Evolutionary conservation across 768 basidiomycete species (phyloP).

Genomic region (Lentinus brumalis): DNA sequence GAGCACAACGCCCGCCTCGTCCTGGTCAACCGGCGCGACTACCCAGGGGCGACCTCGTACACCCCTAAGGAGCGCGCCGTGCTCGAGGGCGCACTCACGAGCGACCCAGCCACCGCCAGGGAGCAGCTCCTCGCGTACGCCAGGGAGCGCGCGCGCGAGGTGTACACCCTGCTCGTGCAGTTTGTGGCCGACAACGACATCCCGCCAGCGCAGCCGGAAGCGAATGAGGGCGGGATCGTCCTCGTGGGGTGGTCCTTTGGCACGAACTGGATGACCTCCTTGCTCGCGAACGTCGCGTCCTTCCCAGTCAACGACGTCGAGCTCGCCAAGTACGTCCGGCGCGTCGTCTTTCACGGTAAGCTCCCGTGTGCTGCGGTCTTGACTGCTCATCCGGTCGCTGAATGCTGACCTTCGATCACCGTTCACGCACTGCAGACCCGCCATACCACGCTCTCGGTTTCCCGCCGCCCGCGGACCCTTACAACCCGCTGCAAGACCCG

Average conservation of each 20-base stretch:
- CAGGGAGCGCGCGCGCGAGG: slow-evolving; percentile 35
- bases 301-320: slow-evolving; percentile 13
- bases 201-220: slow-evolving; percentile 17
- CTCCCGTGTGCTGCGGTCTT: not conserved
- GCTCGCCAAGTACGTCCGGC: not conserved
- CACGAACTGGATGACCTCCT: slow-evolving; percentile 25
- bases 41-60: slow-evolving; percentile 28
- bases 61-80: slow-evolving; percentile 18
- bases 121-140: slow-evolving; percentile 14
- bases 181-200: slow-evolving; percentile 34
- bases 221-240: slow-evolving; percentile 15
- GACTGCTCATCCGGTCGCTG: not conserved
- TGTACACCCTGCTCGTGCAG: slow-evolving; percentile 36
- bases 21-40: slow-evolving; percentile 30
- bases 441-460: not conserved
- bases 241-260: slow-evolving; percentile 42
- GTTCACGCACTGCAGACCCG: not conserved
- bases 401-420: not conserved
- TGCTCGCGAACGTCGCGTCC: slow-evolving; percentile 10
- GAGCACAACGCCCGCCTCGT: slow-evolving; percentile 27
- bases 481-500: slow-evolving; percentile 2
- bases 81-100: not conserved
- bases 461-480: not conserved
- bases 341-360: not conserved
- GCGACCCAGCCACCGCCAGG: not conserved